A percentile compares a stretch with the other conserved stretches of the same genome.
phyloP scores from a whole-genome alignment of 805 yeast species.

The Danielia oregonensis region DNA sequence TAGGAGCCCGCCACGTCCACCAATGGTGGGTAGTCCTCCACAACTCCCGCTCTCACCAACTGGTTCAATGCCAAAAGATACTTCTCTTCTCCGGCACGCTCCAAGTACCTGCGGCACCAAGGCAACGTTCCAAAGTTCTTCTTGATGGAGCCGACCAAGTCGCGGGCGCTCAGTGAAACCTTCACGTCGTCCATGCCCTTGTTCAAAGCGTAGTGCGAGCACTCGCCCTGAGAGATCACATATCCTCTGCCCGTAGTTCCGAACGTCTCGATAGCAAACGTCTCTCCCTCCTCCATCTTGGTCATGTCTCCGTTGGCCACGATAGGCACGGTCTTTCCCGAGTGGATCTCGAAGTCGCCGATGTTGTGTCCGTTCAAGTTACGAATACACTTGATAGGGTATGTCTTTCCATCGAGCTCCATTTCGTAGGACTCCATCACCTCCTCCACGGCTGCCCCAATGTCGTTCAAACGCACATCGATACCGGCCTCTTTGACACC shows the following conservation, averaged over 20 bases:
- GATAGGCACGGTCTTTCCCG: conserved; percentile 95
- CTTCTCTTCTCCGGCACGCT: conserved; percentile 87
- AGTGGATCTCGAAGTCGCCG: conserved; percentile 79
- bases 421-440: conserved; percentile 96
- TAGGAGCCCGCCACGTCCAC: conserved; percentile 78
- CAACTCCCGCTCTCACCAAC: conserved; percentile 80
- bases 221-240: conserved; percentile 83
- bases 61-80: conserved; percentile 83
- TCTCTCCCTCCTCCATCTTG: conserved; percentile 98
- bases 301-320: conserved; percentile 91
- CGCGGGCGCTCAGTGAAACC: conserved; percentile 67
- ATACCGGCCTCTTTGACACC: conserved; percentile 93
- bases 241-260: conserved; percentile 96
- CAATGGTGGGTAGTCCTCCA: conserved; percentile 91
- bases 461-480: conserved; percentile 90
- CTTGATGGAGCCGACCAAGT: conserved; percentile 66
- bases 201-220: conserved; percentile 84
- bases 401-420: conserved; percentile 80
- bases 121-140: conserved; percentile 90
- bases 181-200: conserved; percentile 35
- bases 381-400: conserved; percentile 83
- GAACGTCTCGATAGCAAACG: conserved; percentile 96
- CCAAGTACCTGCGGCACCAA: conserved; percentile 93
- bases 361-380: conserved; percentile 95
- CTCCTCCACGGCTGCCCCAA: conserved; percentile 94